These are phyloP conservation scores for Solanum infundibuliforme DNA, from an alignment of 257 asterid genomes.

Conservation along the genomic window DNA sequence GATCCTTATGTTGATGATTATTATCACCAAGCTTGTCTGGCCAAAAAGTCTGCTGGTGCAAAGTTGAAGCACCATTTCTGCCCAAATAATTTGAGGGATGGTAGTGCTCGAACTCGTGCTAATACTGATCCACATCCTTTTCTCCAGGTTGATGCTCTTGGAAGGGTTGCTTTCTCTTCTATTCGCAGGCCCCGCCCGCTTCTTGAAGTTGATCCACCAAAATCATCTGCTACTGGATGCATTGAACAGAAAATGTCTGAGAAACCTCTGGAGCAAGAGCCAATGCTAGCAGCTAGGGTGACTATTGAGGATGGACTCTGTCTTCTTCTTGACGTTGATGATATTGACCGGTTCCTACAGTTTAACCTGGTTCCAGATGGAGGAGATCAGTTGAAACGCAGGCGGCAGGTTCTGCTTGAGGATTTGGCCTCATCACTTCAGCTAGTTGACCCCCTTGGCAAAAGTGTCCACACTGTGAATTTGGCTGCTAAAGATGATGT, in stretches of 20 bases:
- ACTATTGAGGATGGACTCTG: conserved; percentile 77
- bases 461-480: conserved; percentile 38
- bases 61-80: conserved; percentile 82
- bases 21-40: conserved; percentile 86
- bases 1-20: conserved; percentile 92
- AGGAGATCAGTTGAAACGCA: conserved; percentile 49
- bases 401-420: conserved; percentile 57
- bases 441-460: conserved; percentile 62
- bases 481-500: conserved; percentile 44
- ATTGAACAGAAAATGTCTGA: conserved; percentile 41
- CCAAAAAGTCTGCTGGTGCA: conserved; percentile 59
- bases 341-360: conserved; percentile 72
- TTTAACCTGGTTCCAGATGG: conserved; percentile 60
- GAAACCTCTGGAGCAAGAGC: conserved; percentile 95
- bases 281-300: conserved; percentile 96
- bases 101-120: conserved; percentile 48
- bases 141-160: conserved; percentile 95
- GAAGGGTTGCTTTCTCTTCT: conserved; percentile 80
- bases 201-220: conserved; percentile 77
- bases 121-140: conserved; percentile 74
- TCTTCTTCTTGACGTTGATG: conserved; percentile 88
- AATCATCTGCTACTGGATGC: conserved; percentile 30
- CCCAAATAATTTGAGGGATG: conserved; percentile 57
- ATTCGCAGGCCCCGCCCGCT: conserved; percentile 93
- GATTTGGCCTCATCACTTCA: conserved; percentile 66